phyloP scores from a whole-genome alignment of 2,329 filamentous ascomycete genomes.

The Aspergillus fijiensis region DNA sequence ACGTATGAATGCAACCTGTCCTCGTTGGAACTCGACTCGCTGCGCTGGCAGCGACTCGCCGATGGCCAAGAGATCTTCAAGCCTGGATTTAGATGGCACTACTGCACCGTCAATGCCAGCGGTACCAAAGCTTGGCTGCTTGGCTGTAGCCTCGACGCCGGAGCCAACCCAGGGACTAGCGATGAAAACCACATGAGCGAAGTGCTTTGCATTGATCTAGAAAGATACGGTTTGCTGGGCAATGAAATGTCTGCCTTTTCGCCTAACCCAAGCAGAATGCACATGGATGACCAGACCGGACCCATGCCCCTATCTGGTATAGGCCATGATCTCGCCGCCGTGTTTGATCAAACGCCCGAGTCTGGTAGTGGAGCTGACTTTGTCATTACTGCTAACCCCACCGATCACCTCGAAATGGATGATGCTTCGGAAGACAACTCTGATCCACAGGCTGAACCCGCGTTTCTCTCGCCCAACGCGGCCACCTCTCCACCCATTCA shows the following conservation, averaged over 20 bases:
- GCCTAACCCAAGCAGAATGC: slow-evolving; percentile 47
- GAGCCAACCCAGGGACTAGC: slow-evolving; percentile 65
- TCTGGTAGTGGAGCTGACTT: slow-evolving; percentile 87
- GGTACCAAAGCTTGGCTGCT: slow-evolving; percentile 96
- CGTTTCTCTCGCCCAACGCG: slow-evolving; percentile 36
- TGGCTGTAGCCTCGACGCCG: slow-evolving; percentile 78
- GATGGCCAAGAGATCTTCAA: slow-evolving; percentile 94
- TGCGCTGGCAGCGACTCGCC: slow-evolving; percentile 93
- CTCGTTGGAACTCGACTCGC: slow-evolving; percentile 77
- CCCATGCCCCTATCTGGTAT: slow-evolving; percentile 61
- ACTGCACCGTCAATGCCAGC: slow-evolving; percentile 92
- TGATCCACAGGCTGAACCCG: slow-evolving; percentile 29
- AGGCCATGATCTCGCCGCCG: slow-evolving; percentile 78
- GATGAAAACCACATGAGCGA: slow-evolving; percentile 93
- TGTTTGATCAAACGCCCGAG: slow-evolving; percentile 85
- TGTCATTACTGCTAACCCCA: slow-evolving; percentile 80
- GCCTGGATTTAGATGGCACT: slow-evolving; percentile 93
- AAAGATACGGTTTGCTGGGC: slow-evolving; percentile 85
- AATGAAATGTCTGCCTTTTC: slow-evolving; percentile 66
- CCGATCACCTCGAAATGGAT: slow-evolving; percentile 57
- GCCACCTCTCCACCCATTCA: slow-evolving; percentile 79
- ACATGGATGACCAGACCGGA: slow-evolving; percentile 55
- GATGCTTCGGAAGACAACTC: slow-evolving; percentile 49
- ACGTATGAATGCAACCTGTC: slow-evolving; percentile 87
- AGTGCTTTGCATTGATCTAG: slow-evolving; percentile 88